Evolutionary conservation across 148 eudicot genomes (phyloP).

Genomic region (Silene conica): DNA sequence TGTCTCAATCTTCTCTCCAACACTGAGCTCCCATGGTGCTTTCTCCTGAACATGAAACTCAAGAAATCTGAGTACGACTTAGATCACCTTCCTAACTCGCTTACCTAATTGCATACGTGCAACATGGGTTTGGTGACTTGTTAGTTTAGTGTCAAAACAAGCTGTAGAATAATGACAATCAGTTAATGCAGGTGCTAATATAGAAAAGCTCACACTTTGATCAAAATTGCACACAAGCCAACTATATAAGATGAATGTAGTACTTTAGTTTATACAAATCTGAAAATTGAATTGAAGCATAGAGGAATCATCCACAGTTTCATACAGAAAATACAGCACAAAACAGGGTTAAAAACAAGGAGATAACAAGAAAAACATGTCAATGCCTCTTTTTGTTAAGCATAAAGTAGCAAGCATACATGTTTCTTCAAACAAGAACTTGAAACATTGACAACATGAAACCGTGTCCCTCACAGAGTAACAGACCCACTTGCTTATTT

Average conservation of each 20-base stretch:
- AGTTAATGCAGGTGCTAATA: background rate
- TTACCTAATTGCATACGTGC: background rate
- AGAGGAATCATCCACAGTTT: background rate
- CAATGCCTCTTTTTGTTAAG: too few relatives aligned
- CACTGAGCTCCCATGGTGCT: slow-evolving; percentile 61
- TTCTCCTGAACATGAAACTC: slow-evolving; percentile 40
- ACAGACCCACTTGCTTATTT: too few relatives aligned
- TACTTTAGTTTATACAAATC: background rate
- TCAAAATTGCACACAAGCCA: background rate
- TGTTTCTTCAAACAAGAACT: too few relatives aligned
- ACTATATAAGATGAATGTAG: background rate
- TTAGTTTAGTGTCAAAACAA: background rate
- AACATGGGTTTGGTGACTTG: background rate
- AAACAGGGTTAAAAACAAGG: background rate
- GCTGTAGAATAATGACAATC: background rate
- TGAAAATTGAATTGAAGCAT: background rate
- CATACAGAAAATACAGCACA: background rate
- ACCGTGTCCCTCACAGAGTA: too few relatives aligned
- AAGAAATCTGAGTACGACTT: background rate
- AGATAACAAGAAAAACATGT: background rate
- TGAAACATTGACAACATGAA: too few relatives aligned
- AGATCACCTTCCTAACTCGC: background rate
- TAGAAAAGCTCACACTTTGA: background rate
- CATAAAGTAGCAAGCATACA: too few relatives aligned
- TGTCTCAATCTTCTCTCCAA: slow-evolving; percentile 43